Base-by-base conservation (phyloP, 805 yeast genomes). In the Metschnikowia santaceciliae region DNA sequence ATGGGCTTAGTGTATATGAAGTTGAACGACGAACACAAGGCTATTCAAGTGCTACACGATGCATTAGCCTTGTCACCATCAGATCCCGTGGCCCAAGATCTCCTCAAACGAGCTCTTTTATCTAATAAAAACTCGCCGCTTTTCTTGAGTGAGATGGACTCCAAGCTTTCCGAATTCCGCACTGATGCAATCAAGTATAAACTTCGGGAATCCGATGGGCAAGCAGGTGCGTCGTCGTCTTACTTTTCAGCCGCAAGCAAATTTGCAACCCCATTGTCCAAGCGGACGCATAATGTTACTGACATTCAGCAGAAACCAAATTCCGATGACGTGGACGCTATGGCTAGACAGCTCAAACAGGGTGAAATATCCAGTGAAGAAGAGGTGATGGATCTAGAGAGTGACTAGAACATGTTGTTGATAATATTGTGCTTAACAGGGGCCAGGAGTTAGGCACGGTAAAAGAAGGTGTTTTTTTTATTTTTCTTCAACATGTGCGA, bases 31-130 rank as follows among this genome's bases (percentile, higher is more conserved):
- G 60, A 75, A 20, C 73, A 75, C 46, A 81, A 80, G 55, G 92
- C 97, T 0, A 83, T 92, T 36, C 87, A 84, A 55, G 75, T 79
- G 32, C 72, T 94, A 48, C 97, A 92, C 64, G 83, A 81, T 58
- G 92, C 97, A 0, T 72, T 94, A 49, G 87, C 95, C 0, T 69
- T 91, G 3, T 69, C 82, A 8, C 91, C 96, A 1, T 78, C 82
- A 39, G 96, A 92, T 64, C 86, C 92, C 0, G 86, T 90, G 15
- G 94, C 97, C 0, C 74, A 82, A 10, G 97, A 92, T 61, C 68
- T 94, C 42, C 71, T 94, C 53, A 81, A 81, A 56, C 78, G 95
- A 55, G 97, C 98, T 3, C 69, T 86, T 46, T 90, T 84, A 53
- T 72, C 78, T 30, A 86, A 85, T 64, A 58, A 68, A 23, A 51